phyloP scores from a whole-genome alignment of 2,329 filamentous ascomycete species.

The Penicillium sp. region DNA sequence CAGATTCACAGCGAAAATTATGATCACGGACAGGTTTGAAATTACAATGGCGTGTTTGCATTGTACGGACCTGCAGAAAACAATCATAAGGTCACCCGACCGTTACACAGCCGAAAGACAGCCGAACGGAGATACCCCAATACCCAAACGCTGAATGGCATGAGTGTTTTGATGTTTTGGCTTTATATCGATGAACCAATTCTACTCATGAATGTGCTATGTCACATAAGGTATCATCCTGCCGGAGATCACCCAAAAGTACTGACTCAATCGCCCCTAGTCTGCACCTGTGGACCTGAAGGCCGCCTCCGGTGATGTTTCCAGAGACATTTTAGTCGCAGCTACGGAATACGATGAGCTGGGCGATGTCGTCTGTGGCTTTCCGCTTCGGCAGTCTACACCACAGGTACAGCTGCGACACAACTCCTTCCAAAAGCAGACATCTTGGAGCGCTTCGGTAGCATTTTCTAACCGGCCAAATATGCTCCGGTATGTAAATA shows the following conservation, averaged over 20 bases:
- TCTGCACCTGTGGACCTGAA: background rate
- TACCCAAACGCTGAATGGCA: background rate
- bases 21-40: constrained; percentile 5
- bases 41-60: constrained; percentile 9
- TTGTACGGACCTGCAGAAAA: constrained; percentile 8
- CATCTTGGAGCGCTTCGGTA: background rate
- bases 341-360: constrained; percentile 3
- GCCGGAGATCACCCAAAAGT: background rate
- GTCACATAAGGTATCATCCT: background rate
- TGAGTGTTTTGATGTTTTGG: background rate
- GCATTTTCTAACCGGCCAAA: background rate
- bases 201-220: background rate
- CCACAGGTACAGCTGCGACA: background rate
- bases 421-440: background rate
- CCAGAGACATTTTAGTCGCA: constrained; percentile 10
- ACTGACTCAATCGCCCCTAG: background rate
- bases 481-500: background rate
- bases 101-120: constrained; percentile 8
- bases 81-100: constrained; percentile 11
- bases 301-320: background rate
- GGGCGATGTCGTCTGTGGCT: constrained; percentile 3
- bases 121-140: background rate
- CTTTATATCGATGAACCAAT: background rate
- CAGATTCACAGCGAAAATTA: background rate
- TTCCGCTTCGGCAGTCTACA: background rate